These are phyloP conservation scores for Kockovaella imperatae DNA, from an alignment of 768 basidiomycete species.

Conservation along the genomic window DNA sequence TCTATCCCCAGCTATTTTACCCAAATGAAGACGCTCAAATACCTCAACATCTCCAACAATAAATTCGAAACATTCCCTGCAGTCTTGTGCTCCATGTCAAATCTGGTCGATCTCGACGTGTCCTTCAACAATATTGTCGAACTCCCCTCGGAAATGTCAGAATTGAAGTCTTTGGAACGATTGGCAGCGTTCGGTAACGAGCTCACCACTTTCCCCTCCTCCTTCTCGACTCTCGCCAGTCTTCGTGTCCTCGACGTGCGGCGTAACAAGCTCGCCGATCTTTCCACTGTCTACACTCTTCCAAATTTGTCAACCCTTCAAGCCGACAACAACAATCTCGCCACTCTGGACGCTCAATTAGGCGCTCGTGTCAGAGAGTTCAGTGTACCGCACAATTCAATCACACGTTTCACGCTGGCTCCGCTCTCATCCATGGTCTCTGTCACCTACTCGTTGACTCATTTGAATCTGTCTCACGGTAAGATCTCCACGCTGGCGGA, in stretches of 20 bases:
- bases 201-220: slow-evolving; percentile 62
- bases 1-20: slow-evolving; percentile 79
- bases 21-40: slow-evolving; percentile 60
- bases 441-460: slow-evolving; percentile 57
- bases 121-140: slow-evolving; percentile 86
- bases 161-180: slow-evolving; percentile 59
- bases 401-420: slow-evolving; percentile 50
- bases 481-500: slow-evolving; percentile 80
- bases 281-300: slow-evolving; percentile 60
- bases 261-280: slow-evolving; percentile 71
- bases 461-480: slow-evolving; percentile 75
- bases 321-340: slow-evolving; percentile 76
- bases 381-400: slow-evolving; percentile 79
- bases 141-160: slow-evolving; percentile 71
- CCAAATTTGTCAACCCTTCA: slow-evolving; percentile 61
- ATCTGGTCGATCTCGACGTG: slow-evolving; percentile 77
- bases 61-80: slow-evolving; percentile 69
- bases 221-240: slow-evolving; percentile 54
- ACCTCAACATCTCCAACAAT: slow-evolving; percentile 93
- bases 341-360: slow-evolving; percentile 68
- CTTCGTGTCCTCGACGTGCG: slow-evolving; percentile 73
- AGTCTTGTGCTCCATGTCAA: slow-evolving; percentile 63
- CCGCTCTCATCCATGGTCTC: slow-evolving; percentile 49
- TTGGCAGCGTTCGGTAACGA: slow-evolving; percentile 81
- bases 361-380: slow-evolving; percentile 61